Base-by-base conservation (phyloP, 805 yeast species). In the Kluyveromyces aestuarii region DNA sequence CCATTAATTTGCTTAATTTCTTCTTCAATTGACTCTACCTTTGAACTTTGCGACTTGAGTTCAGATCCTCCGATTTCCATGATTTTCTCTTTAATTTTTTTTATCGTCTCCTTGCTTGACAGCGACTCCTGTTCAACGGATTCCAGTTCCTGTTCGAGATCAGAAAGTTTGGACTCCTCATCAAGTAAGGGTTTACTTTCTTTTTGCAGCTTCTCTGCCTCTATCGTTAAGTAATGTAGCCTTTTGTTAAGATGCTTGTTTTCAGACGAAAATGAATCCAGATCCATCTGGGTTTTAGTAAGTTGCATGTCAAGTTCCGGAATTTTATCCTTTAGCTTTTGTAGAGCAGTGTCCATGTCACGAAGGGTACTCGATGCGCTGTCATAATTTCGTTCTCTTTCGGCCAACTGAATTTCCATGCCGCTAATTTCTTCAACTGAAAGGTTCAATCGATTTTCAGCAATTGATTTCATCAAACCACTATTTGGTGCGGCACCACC, bases 11-110 rank as follows among this genome's bases (percentile, higher is more conserved):
- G 76, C 47, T 81, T 86, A 27, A 85, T 75, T 57, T 79, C 77
- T 56, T 84, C 86, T 40, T 72, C 71, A 35, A 84, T 71, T 1
- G 95, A 84, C 56, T 81, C 89, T 8, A 93, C 96, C 59, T 81
- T 84, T 1, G 95, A 78, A 52, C 80, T 84, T 58, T 89, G 96
- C 51, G 85, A 64, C 49, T 87, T 80, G 53, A 93, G 72, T 52
- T 81, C 81, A 8, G 86, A 82, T 51, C 99, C 99, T 47, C 99
- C 99, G 47, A 87, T 83, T 45, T 85, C 82, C 86, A 90, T 80
- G 38, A 93, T 87, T 59, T 81, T 76, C 49, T 82, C 86, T 55
- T 88, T 90, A 2, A 90, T 67, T 0, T 56, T 72, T 11, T 73
- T 72, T 39, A 93, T 84, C 49, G 76, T 72, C 7, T 64, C 51